phyloP scores from a whole-genome alignment of 805 yeast genomes.

The Grigorovia yakushimaensis region DNA sequence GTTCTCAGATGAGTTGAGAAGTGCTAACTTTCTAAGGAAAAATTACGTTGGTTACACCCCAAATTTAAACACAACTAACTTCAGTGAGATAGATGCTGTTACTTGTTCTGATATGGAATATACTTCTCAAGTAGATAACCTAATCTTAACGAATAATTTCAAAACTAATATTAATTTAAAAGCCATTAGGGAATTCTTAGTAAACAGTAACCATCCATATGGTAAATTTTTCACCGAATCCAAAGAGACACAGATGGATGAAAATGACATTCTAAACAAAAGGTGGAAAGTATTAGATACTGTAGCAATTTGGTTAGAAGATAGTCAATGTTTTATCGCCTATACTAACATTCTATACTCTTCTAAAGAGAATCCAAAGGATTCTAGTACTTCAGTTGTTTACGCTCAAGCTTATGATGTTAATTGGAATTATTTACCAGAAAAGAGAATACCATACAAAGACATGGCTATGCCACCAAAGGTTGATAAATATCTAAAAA shows the following conservation, averaged over 20 bases:
- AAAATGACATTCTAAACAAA: slow-evolving; percentile 7
- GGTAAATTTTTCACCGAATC: not conserved
- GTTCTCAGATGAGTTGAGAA: not conserved
- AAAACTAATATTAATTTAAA: slow-evolving; percentile 4
- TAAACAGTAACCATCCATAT: slow-evolving; percentile 1
- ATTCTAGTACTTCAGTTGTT: slow-evolving; percentile 32
- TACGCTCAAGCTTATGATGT: slow-evolving; percentile 21
- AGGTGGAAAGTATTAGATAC: slow-evolving; percentile 27
- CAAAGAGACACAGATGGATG: slow-evolving; percentile 5
- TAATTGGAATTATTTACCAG: slow-evolving; percentile 5
- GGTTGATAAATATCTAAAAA: slow-evolving; percentile 21
- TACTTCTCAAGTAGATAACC: not conserved
- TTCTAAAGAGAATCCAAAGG: slow-evolving; percentile 6
- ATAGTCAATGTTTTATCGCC: slow-evolving; percentile 39
- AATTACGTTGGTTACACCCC: not conserved
- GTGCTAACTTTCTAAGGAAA: not conserved
- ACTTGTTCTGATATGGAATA: not conserved
- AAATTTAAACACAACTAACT: not conserved
- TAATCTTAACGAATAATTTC: too few species aligned
- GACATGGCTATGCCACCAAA: slow-evolving; percentile 11
- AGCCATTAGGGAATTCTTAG: slow-evolving; percentile 4
- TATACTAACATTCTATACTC: slow-evolving; percentile 35
- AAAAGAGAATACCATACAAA: slow-evolving; percentile 2
- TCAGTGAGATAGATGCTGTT: not conserved
- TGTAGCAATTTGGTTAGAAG: slow-evolving; percentile 30